phyloP scores from a whole-genome alignment of 352 stramenopile species.

The Globisporangium radiosum region DNA sequence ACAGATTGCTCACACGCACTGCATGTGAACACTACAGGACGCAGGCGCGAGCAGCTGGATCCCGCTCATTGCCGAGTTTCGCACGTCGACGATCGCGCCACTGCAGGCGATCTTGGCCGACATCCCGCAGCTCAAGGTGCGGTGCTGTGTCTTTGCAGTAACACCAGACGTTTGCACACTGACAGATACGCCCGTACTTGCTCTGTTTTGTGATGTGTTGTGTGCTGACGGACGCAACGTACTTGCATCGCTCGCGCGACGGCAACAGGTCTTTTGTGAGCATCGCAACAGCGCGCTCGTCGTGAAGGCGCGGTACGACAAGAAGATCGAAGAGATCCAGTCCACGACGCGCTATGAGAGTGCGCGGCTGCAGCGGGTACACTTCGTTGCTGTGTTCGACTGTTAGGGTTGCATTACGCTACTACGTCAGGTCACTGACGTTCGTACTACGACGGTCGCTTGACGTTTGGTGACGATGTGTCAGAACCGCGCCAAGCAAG shows the following conservation, averaged over 20 bases:
- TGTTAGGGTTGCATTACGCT: no score
- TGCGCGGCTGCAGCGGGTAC: conserved; percentile 44
- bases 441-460: background rate
- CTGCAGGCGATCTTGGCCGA: conserved; percentile 49
- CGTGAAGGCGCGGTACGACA: conserved; percentile 51
- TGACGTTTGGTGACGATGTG: background rate
- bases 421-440: no score
- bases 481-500: conserved; percentile 64
- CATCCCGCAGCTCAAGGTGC: conserved; percentile 51
- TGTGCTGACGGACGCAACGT: background rate
- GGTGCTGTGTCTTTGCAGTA: background rate
- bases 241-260: background rate
- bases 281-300: conserved; percentile 54
- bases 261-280: conserved; percentile 43
- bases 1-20: background rate
- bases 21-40: no score
- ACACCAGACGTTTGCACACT: background rate
- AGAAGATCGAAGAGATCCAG: conserved; percentile 52
- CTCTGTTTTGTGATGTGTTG: no score
- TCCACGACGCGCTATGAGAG: conserved; percentile 32
- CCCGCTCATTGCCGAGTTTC: conserved; percentile 39
- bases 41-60: conserved; percentile 16
- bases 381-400: no score
- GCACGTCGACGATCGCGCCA: conserved; percentile 41
- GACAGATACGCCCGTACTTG: background rate